phyloP scores from a whole-genome alignment of 768 basidiomycete species.

The Mycena metata region DNA sequence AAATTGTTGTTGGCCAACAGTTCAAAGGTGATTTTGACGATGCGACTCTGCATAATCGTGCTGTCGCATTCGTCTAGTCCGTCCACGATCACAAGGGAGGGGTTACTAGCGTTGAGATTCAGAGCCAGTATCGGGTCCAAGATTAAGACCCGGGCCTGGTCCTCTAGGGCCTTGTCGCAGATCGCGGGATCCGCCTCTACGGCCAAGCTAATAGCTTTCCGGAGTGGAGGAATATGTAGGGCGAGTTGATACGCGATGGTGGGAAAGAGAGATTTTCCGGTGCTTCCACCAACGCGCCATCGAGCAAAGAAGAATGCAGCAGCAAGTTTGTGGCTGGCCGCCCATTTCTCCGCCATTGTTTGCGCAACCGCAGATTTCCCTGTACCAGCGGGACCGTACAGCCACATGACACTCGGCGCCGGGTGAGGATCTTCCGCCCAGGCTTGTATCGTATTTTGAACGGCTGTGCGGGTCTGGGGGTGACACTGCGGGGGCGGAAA shows the following conservation, averaged over 20 bases:
- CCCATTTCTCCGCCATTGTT: constrained; percentile 1
- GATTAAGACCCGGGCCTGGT: neutral
- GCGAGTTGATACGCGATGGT: constrained; percentile 8
- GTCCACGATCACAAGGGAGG: neutral
- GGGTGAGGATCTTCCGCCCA: neutral
- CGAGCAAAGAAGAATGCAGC: constrained; percentile 2
- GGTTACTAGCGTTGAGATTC: neutral
- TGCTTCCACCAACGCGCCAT: neutral
- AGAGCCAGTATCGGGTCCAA: neutral
- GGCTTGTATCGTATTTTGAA: neutral
- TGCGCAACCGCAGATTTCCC: constrained; percentile 4
- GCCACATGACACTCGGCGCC: constrained; percentile 1
- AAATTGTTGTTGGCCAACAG: neutral
- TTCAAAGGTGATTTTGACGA: neutral
- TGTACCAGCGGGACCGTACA: neutral
- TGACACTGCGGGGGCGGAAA: neutral
- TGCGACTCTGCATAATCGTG: neutral
- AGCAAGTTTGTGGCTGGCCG: neutral
- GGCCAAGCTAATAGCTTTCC: neutral
- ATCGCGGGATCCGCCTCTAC: neutral
- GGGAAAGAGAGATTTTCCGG: neutral
- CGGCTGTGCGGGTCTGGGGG: neutral
- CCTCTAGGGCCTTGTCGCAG: neutral
- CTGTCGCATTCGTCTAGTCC: constrained; percentile 10
- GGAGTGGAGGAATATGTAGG: neutral